Percentiles rank a stretch among this genome's conserved stretches.
Evolutionary conservation across 257 asterid species (phyloP).

Genomic region (Mitragyna speciosa): DNA sequence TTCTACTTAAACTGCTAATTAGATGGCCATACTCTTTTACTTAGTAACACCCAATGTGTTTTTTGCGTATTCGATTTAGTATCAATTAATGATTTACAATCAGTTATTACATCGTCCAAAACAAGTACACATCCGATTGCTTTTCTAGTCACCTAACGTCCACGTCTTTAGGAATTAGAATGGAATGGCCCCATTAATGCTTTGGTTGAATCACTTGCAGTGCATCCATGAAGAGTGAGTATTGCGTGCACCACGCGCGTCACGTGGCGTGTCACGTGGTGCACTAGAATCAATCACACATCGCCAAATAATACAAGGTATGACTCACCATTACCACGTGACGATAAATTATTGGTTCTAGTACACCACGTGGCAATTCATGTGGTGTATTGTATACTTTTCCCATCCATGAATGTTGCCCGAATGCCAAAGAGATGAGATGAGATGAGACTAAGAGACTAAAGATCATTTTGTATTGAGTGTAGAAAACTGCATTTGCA

Average conservation of each 20-base stretch:
- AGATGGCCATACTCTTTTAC: not conserved
- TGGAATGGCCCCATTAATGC: not conserved
- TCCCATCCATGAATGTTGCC: constrained; percentile 8
- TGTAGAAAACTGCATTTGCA: constrained; percentile 7
- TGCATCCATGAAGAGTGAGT: not conserved
- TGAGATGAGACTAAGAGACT: not conserved
- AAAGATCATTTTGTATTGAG: not conserved
- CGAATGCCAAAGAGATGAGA: constrained; percentile 18
- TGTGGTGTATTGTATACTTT: too few species aligned
- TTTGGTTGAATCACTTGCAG: not conserved
- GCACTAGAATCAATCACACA: too few species aligned
- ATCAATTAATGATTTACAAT: not conserved
- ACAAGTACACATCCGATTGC: not conserved
- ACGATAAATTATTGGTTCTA: too few species aligned
- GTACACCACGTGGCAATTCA: too few species aligned
- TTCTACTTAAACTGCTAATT: too few species aligned
- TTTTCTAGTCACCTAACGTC: not conserved
- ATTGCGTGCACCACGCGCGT: too few species aligned
- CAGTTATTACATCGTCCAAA: too few species aligned
- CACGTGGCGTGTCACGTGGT: too few species aligned
- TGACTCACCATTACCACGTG: too few species aligned
- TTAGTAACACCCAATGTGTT: not conserved
- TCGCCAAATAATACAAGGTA: too few species aligned
- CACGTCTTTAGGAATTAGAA: not conserved
- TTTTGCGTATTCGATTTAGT: not conserved